These are phyloP conservation scores for Ustilago bromivora DNA, from an alignment of 1,284 basidiomycete species.

Conservation along the genomic window DNA sequence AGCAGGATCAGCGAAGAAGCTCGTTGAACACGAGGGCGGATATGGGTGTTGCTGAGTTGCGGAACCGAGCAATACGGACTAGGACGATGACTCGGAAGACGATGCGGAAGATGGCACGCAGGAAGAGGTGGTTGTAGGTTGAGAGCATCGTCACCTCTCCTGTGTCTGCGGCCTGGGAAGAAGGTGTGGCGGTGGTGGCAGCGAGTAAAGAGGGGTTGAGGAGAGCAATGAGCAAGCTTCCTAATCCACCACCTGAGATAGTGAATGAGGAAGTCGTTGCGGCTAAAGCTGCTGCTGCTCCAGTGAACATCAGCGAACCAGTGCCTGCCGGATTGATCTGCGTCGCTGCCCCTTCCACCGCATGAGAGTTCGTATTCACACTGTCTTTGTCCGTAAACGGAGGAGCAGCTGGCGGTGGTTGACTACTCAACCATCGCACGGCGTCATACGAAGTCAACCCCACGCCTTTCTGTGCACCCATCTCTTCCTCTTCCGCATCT, in stretches of 20 bases:
- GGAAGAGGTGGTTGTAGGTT: slow-evolving; percentile 23
- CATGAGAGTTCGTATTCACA: background rate
- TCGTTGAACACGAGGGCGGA: slow-evolving; percentile 37
- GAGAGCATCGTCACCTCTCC: background rate
- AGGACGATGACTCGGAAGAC: slow-evolving; percentile 41
- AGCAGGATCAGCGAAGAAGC: slow-evolving; percentile 26
- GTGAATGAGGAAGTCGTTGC: slow-evolving; percentile 3
- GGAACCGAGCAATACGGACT: slow-evolving; percentile 22
- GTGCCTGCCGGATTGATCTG: background rate
- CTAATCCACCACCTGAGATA: slow-evolving; percentile 13
- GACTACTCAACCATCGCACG: slow-evolving; percentile 20
- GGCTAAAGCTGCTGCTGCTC: slow-evolving; percentile 21
- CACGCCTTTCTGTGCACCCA: background rate
- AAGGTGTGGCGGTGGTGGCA: background rate
- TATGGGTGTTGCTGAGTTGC: slow-evolving; percentile 27
- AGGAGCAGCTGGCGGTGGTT: slow-evolving; percentile 9
- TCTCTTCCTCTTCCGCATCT: background rate
- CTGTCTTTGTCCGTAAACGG: background rate
- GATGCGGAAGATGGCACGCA: slow-evolving; percentile 36
- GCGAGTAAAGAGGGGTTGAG: slow-evolving; percentile 13
- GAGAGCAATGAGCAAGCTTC: slow-evolving; percentile 18
- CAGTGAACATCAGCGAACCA: slow-evolving; percentile 13
- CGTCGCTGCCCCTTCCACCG: background rate
- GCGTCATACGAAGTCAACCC: slow-evolving; percentile 30
- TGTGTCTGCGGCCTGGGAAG: background rate